These are phyloP conservation scores for Salix exigua DNA, from an alignment of 345 rosid species.

Conservation along the genomic window DNA sequence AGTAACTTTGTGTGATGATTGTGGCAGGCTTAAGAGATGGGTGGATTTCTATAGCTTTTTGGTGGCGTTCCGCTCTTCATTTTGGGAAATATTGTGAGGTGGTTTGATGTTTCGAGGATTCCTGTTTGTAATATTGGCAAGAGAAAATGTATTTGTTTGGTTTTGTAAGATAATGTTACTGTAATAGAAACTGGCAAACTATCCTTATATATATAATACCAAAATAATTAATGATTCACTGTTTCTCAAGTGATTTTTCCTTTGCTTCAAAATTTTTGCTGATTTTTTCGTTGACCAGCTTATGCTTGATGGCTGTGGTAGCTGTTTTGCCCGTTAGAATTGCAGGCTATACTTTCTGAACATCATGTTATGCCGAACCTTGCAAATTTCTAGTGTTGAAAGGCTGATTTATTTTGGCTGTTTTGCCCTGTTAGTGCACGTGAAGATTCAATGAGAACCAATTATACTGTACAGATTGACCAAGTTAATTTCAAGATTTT, in stretches of 20 bases:
- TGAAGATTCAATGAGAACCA: too few species aligned
- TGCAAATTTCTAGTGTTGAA: too few species aligned
- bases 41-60: not conserved
- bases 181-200: not conserved
- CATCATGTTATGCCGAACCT: too few species aligned
- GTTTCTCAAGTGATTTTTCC: not conserved
- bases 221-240: not conserved
- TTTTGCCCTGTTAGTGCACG: too few species aligned
- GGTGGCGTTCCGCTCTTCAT: not conserved
- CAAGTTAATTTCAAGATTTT: too few species aligned
- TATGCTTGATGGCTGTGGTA: not conserved
- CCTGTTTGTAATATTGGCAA: not conserved
- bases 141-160: not conserved
- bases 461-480: not conserved
- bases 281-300: not conserved
- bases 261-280: not conserved
- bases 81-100: not conserved
- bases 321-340: not conserved
- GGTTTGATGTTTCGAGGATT: not conserved
- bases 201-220: not conserved
- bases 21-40: not conserved
- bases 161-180: not conserved
- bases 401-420: too few species aligned
- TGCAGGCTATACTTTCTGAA: too few species aligned
- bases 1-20: not conserved